Evolutionary conservation across 176 grass and related monocot genomes (phyloP).

Genomic region (Microstegium vimineum): DNA sequence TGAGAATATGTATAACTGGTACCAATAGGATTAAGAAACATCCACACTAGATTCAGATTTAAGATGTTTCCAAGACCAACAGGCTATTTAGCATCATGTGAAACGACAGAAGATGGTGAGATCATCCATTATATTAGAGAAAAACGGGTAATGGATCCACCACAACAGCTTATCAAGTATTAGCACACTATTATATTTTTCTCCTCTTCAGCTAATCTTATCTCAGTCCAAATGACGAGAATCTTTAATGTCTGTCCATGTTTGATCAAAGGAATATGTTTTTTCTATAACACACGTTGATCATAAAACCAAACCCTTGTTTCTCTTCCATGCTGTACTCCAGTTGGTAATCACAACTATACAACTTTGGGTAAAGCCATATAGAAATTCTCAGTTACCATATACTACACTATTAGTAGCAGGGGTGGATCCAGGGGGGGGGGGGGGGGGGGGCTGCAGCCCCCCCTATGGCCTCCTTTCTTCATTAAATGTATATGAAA

Average conservation of each 20-base stretch:
- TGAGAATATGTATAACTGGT: no score
- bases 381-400: not conserved
- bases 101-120: conserved; percentile 1
- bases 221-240: not conserved
- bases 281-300: not conserved
- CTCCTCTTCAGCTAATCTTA: not conserved
- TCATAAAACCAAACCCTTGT: conserved; percentile 6
- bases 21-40: no score
- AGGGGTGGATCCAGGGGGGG: no score
- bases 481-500: no score
- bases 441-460: no score
- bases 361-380: not conserved
- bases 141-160: not conserved
- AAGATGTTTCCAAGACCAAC: no score
- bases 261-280: not conserved
- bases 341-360: not conserved
- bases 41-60: no score
- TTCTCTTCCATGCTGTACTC: conserved; percentile 1
- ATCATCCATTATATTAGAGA: not conserved
- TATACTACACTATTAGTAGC: no score
- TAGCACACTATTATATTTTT: not conserved
- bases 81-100: no score
- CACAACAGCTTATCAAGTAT: no score
- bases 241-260: not conserved
- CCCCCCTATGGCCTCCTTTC: no score